These are phyloP conservation scores for Bromus sterilis DNA, from an alignment of 176 grass and related monocot species.

Conservation along the genomic window DNA sequence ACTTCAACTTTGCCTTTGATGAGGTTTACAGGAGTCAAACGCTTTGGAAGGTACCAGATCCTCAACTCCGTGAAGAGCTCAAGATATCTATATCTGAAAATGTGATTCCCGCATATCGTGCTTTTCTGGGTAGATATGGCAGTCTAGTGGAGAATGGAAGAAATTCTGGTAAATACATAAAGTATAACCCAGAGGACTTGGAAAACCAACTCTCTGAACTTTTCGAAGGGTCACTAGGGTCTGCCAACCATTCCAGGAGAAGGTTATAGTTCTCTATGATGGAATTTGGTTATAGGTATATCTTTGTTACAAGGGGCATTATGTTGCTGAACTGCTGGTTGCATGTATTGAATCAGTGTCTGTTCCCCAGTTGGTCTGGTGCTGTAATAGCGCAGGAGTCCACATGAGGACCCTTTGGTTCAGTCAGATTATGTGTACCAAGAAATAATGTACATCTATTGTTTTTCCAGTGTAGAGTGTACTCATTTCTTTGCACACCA, in stretches of 20 bases:
- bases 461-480: conserved; percentile 1
- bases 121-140: conserved; percentile 81
- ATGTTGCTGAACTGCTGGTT: conserved; percentile 9
- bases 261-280: conserved; percentile 31
- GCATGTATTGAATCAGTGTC: not conserved
- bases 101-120: conserved; percentile 87
- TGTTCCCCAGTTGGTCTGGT: conserved; percentile 11
- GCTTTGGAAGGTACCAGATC: conserved; percentile 80
- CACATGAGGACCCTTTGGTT: conserved; percentile 6
- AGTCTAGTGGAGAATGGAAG: conserved; percentile 65
- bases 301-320: conserved; percentile 17
- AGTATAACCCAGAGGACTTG: conserved; percentile 79
- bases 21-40: conserved; percentile 81
- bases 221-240: conserved; percentile 66
- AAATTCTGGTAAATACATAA: conserved; percentile 62
- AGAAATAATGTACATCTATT: conserved; percentile 28
- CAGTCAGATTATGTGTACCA: conserved; percentile 14
- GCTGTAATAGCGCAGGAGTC: conserved; percentile 18
- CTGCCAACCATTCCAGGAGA: conserved; percentile 56
- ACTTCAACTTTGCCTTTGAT: conserved; percentile 86
- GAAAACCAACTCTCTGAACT: conserved; percentile 73
- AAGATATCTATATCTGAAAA: conserved; percentile 93
- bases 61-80: conserved; percentile 82
- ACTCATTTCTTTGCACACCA: not conserved
- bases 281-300: conserved; percentile 33